A percentile compares a stretch with the other conserved stretches of the same genome.
phyloP scores from a whole-genome alignment of 2,329 filamentous ascomycete genomes.

The Grosmannia serpens region DNA sequence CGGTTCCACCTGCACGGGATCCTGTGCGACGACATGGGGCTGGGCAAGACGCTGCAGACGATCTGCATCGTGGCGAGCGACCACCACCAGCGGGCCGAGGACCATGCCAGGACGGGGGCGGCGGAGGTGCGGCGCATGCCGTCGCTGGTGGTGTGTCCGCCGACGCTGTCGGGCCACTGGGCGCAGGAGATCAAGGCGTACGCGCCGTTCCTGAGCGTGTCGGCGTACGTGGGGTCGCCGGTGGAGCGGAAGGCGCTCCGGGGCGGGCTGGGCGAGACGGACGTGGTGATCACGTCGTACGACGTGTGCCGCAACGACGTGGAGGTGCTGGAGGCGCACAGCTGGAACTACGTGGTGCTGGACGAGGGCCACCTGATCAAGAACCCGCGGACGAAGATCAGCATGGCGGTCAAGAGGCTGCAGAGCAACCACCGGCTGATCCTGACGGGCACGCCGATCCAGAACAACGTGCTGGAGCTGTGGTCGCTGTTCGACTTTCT shows the following conservation, averaged over 20 bases:
- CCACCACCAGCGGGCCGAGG: conserved; percentile 84
- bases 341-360: conserved; percentile 91
- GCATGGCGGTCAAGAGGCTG: conserved; percentile 80
- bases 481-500: conserved; percentile 99
- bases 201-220: conserved; percentile 81
- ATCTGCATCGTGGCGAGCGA: conserved; percentile 97
- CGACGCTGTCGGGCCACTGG: conserved; percentile 95
- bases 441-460: conserved; percentile 90
- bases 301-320: conserved; percentile 95
- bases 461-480: conserved; percentile 92
- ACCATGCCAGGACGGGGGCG: conserved; percentile 72
- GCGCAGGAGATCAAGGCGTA: conserved; percentile 95
- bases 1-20: conserved; percentile 97
- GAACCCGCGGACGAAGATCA: conserved; percentile 95
- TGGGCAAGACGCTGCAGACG: conserved; percentile 94
- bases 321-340: conserved; percentile 71
- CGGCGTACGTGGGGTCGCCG: conserved; percentile 85
- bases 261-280: conserved; percentile 60
- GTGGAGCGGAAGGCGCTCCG: conserved; percentile 64
- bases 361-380: conserved; percentile 98
- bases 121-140: conserved; percentile 70
- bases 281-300: conserved; percentile 95
- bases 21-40: conserved; percentile 97
- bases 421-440: conserved; percentile 90
- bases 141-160: conserved; percentile 90